Evolutionary conservation across 2,329 filamentous ascomycete species (phyloP).

Genomic region (Xylariaceae sp.): DNA sequence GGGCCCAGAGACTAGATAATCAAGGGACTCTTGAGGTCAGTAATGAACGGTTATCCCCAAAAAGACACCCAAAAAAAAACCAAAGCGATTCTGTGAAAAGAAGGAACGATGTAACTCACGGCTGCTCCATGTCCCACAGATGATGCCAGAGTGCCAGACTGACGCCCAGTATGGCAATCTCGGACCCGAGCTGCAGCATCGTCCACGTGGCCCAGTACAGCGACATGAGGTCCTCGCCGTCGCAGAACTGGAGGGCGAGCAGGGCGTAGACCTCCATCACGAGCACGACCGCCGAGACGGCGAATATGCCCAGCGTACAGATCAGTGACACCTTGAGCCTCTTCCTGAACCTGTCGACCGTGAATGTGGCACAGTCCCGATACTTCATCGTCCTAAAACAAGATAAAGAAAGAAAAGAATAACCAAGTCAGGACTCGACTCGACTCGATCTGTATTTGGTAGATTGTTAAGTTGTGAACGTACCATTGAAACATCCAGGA

Average conservation of each 20-base stretch:
- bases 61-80: background rate
- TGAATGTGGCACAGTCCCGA: conserved; percentile 28
- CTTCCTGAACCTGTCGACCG: conserved; percentile 33
- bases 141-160: conserved; percentile 48
- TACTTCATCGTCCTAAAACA: conserved; percentile 33
- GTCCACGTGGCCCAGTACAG: conserved; percentile 59
- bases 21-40: background rate
- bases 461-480: too few species aligned
- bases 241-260: conserved; percentile 52
- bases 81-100: too few species aligned
- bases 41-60: too few species aligned
- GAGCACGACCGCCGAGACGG: conserved; percentile 39
- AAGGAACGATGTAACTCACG: conserved; percentile 39
- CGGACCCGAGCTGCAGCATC: conserved; percentile 52
- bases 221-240: conserved; percentile 54
- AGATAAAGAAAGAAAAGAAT: background rate
- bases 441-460: background rate
- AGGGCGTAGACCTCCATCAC: conserved; percentile 51
- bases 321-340: conserved; percentile 37
- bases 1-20: conserved; percentile 40
- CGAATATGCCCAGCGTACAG: conserved; percentile 40
- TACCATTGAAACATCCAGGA: conserved; percentile 35
- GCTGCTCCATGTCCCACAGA: conserved; percentile 44
- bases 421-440: background rate
- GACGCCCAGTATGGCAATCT: conserved; percentile 53